Evolutionary conservation across 1,284 basidiomycete genomes (phyloP).

Genomic region (Trichosporon coremiiforme): DNA sequence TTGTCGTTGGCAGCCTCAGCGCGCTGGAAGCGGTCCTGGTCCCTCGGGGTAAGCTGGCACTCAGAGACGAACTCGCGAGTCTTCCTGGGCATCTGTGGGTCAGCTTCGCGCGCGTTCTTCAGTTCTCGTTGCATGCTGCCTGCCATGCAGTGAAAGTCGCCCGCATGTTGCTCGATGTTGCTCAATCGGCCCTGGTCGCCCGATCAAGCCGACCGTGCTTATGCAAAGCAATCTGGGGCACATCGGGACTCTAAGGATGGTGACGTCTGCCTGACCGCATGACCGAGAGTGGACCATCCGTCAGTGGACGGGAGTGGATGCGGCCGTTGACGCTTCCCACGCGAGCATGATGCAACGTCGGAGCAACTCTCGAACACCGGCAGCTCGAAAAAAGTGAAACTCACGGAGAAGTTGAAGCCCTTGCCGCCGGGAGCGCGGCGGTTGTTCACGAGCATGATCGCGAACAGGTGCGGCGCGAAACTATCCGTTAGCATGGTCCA

Average conservation of each 20-base stretch:
- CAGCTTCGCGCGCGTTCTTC: not conserved
- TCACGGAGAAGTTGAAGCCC: constrained; percentile 33
- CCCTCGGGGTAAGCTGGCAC: constrained; percentile 79
- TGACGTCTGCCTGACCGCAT: not conserved
- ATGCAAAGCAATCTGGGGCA: not conserved
- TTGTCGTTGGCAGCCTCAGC: constrained; percentile 44
- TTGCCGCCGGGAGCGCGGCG: constrained; percentile 17
- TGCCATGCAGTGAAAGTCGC: not conserved
- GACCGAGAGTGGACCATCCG: not conserved
- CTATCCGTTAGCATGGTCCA: constrained; percentile 21
- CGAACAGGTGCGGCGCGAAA: constrained; percentile 33
- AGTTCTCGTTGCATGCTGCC: not conserved
- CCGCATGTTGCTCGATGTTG: too few species aligned
- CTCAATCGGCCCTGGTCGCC: not conserved
- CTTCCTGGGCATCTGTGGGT: constrained; percentile 61
- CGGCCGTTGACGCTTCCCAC: not conserved
- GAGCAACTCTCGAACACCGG: not conserved
- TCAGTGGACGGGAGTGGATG: not conserved
- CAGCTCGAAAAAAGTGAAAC: constrained; percentile 12
- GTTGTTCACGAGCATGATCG: constrained; percentile 24
- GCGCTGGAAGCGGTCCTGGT: constrained; percentile 60
- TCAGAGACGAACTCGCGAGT: constrained; percentile 83
- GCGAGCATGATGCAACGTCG: not conserved
- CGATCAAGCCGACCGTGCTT: not conserved
- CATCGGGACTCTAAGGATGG: not conserved